Evolutionary conservation across 345 rosid species (phyloP), one percentile per base, ranked within the genome.

Genomic region (Aegle marmelos): DNA sequence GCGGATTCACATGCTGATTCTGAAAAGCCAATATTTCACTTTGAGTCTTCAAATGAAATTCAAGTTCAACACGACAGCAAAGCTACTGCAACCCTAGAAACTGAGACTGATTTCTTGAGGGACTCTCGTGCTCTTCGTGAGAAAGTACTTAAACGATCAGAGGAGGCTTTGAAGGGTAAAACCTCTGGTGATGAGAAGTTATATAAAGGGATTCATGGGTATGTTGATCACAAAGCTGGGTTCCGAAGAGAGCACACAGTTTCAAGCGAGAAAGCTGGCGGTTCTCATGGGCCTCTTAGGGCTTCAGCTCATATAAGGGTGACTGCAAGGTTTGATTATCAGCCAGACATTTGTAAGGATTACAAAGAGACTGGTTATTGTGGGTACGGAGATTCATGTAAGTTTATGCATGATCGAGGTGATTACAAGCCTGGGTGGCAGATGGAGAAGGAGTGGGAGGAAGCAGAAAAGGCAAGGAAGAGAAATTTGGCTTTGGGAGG

Each of bases 371-470:
- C 98, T 7, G 98, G 97, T 68, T 91, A 93, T 59, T 93, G 98
- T 86, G 97, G 98, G 7, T 93, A 93, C 76, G 98, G 97, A 76
- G 97, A 94, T 78, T 82, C 98, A 0, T 94, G 97, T 73, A 90
- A 94, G 83, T 94, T 93, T 76, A 87, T 94, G 92, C 98, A 93
- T 70, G 98, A 94, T 82, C 85, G 97, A 72, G 97, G 98, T 24
- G 97, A 94, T 87, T 93, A 93, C 81, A 93, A 94, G 80, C 80
- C 98, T 4, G 98, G 98, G 58, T 94, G 97, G 98, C 98, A 91
- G 72, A 64, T 94, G 75, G 97, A 94, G 85, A 94, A 89, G 73
- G 95, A 93, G 59, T 94, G 97, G 97, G 98, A 94, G 3, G 98
- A 94, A 81, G 92, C 90, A 71, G 98, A 93, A 84, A 94, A 91